These are phyloP conservation scores for Phytophthora crassamura DNA, from an alignment of 352 stramenopile genomes.

Conservation along the genomic window DNA sequence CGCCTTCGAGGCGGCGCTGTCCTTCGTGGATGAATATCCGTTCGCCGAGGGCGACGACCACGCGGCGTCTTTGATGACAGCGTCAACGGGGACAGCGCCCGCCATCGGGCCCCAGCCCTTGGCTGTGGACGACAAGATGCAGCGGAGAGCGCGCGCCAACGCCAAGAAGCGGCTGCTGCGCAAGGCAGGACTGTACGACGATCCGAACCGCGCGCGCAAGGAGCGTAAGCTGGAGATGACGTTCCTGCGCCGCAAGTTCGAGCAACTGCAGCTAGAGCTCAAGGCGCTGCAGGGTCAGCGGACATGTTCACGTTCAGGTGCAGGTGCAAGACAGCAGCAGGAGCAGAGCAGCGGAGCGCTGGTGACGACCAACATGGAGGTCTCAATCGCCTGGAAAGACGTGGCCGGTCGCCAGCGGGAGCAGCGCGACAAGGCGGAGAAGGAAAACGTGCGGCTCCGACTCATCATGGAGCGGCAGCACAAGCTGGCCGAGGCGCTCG, in stretches of 20 bases:
- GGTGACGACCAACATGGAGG: constrained; percentile 10
- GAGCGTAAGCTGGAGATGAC: constrained; percentile 49
- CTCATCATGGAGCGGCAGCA: constrained; percentile 42
- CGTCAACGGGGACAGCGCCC: background rate
- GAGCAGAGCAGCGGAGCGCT: background rate
- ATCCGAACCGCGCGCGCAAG: constrained; percentile 50
- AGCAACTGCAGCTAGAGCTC: constrained; percentile 45
- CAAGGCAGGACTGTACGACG: constrained; percentile 34
- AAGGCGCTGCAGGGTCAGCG: constrained; percentile 21
- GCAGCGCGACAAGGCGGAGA: constrained; percentile 40
- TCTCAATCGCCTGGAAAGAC: constrained; percentile 38
- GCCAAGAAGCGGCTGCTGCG: constrained; percentile 35
- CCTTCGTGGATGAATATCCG: constrained; percentile 38
- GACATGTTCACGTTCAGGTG: background rate
- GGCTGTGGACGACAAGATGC: constrained; percentile 17
- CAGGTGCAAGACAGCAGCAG: background rate
- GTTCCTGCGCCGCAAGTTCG: constrained; percentile 41
- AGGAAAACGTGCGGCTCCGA: constrained; percentile 44
- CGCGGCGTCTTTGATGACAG: background rate
- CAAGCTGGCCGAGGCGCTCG: constrained; percentile 39
- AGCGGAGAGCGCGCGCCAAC: constrained; percentile 19
- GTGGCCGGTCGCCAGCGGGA: constrained; percentile 33
- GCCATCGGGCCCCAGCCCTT: background rate
- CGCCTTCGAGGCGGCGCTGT: constrained; percentile 38
- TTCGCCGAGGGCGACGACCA: constrained; percentile 9